These are phyloP conservation scores for Dispira simplex DNA, from an alignment of 192 early-diverging fungal species.

Conservation along the genomic window DNA sequence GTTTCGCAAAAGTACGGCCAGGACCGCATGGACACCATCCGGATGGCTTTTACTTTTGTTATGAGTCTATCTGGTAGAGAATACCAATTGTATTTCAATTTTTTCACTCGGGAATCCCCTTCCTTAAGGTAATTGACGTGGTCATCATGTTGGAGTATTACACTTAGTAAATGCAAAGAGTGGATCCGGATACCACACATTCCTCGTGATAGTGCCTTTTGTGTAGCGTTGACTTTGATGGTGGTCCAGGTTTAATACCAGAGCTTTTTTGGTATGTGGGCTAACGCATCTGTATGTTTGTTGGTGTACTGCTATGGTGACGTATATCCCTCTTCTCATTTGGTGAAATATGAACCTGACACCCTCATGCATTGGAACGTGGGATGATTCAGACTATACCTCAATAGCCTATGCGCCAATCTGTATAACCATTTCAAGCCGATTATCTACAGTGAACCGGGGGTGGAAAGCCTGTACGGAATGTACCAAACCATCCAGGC, in stretches of 20 bases:
- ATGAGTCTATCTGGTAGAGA: constrained; percentile 76
- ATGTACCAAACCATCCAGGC: constrained; percentile 1
- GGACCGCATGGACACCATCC: constrained; percentile 15
- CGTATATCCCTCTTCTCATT: not conserved
- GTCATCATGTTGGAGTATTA: not conserved
- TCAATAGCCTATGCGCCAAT: not conserved
- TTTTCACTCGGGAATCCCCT: constrained; percentile 31
- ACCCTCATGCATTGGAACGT: not conserved
- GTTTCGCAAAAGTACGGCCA: constrained; percentile 11
- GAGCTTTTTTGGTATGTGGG: not conserved
- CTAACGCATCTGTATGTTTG: not conserved
- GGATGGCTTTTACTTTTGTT: constrained; percentile 62
- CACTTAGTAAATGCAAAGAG: not conserved
- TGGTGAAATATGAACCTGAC: not conserved
- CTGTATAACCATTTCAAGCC: constrained; percentile 7
- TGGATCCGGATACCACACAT: not conserved
- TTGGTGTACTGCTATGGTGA: not conserved
- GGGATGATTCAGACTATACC: not conserved
- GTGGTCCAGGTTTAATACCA: not conserved
- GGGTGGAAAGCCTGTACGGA: not conserved
- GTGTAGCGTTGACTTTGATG: not conserved
- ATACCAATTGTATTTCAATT: constrained; percentile 56
- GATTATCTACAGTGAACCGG: not conserved
- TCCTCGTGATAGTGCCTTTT: not conserved
- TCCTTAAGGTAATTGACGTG: not conserved